Conservation (phyloP, 257 asterid genomes). For the Scutellaria minor region DNA sequence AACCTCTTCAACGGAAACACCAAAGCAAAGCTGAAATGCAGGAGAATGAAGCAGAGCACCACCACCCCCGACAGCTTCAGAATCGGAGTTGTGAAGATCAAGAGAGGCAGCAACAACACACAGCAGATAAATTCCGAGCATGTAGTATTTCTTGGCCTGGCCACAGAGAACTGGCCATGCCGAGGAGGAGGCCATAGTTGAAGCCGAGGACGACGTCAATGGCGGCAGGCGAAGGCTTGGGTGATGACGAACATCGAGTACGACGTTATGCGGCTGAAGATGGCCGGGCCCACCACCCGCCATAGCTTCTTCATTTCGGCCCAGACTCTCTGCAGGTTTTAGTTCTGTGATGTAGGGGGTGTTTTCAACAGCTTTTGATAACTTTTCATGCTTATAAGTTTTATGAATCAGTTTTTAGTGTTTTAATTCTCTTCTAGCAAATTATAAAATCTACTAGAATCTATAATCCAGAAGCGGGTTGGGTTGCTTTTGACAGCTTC, state of each 20-base stretch:
- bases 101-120: conserved; percentile 53
- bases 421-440: too few species aligned
- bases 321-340: conserved; percentile 48
- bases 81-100: conserved; percentile 62
- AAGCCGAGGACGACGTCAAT: conserved; percentile 67
- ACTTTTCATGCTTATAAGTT: too few species aligned
- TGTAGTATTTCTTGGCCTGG: conserved; percentile 74
- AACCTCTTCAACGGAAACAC: conserved; percentile 80
- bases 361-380: too few species aligned
- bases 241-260: conserved; percentile 77
- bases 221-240: conserved; percentile 72
- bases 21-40: conserved; percentile 78
- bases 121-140: conserved; percentile 82
- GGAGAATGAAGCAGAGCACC: conserved; percentile 62
- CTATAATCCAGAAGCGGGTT: too few species aligned
- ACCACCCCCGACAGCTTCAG: conserved; percentile 66
- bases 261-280: conserved; percentile 68
- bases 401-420: too few species aligned
- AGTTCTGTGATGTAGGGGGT: neutral
- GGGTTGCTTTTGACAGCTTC: too few species aligned
- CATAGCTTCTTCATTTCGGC: conserved; percentile 80
- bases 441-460: too few species aligned
- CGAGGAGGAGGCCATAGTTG: conserved; percentile 81
- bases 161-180: conserved; percentile 92
- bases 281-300: conserved; percentile 83